Base-by-base conservation (phyloP, 805 yeast genomes). In the Tetrapisispora phaffii region DNA sequence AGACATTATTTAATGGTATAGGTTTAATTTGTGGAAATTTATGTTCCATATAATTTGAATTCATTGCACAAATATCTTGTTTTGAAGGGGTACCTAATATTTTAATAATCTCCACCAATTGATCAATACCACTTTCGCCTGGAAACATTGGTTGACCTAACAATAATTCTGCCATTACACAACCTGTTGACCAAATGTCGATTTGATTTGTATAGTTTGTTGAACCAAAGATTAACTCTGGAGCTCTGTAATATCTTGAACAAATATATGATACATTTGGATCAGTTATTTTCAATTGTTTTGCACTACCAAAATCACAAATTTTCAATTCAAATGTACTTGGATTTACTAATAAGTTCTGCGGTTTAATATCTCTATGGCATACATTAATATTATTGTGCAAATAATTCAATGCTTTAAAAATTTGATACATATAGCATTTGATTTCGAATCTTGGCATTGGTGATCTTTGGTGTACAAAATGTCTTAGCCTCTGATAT, bases 61-160 rank as follows among this genome's bases (percentile, higher is more conserved):
- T 90, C 98, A 90, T 93, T 49, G 88, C 77, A 60, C 80, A 77
- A 54, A 90, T 90, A 66, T 90, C 96, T 40, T 88, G 96, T 47
- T 84, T 79, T 16, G 94, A 74, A 7, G 98, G 98, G 1, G 98
- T 90, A 15, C 98, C 98, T 60, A 93, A 73, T 22, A 90, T 85
- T 67, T 93, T 93, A 63, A 90, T 90, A 55, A 90, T 90, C 66
- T 90, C 98, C 17, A 90, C 97, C 57, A 90, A 75, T 66, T 93
- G 98, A 64, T 93, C 98, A 47, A 93, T 90, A 33, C 98, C 97
- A 48, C 89, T 81, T 63, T 93, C 97, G 38, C 98, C 98, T 12
- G 98, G 98, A 69, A 93, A 93, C 52, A 93, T 71, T 13, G 98
- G 98, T 63, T 88, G 97, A 16, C 98, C 97, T 46, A 93, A 74